Evolutionary conservation across 176 grass and related monocot species (phyloP), one percentile per base, ranked within the genome.

Genomic region (Raddia guianensis): DNA sequence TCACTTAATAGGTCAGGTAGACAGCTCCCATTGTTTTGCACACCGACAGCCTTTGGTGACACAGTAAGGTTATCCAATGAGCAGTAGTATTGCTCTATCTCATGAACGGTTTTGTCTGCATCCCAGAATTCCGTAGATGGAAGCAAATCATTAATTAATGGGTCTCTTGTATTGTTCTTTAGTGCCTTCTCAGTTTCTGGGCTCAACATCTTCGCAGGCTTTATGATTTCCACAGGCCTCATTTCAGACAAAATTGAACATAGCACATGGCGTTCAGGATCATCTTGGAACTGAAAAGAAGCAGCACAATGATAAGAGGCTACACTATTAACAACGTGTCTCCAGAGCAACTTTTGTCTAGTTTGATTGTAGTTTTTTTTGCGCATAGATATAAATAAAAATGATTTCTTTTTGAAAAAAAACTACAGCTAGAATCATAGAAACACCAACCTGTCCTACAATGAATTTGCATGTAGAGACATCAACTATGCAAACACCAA

Each of bases 401-500:
- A 45, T 62, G 49, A 72, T 40, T 40, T 40, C 37, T 5, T 40
- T 40, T 27, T 27, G 27, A 40, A 40, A 40, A 40, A 40, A 40
- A 40, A 40, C 33, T 40, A 5, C 37, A 40, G 37, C 37, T 49
- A 76, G 55, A 59, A 78, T 61, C 53, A 13, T 44, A 72, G 40
- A 81, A 68, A 45, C 8, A 87, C 83, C 65, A 78, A 98, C 95
- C 92, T 98, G 92, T 77, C 95, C 95, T 40, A 98, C 49, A 75
- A 98, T 87, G 83, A 98, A 98, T 84, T 93, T 98, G 83, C 90
- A 90, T 83, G 92, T 98, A 73, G 95, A 98, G 86, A 93, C 95
- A 89, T 98, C 95, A 62, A 94, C 78, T 79, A 94, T 76, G 75
- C 95, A 94, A 81, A 98, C 73, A 83, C 95, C 95, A 83, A 98